phyloP scores from a whole-genome alignment of 257 asterid species.

The Solanum chmielewskii region DNA sequence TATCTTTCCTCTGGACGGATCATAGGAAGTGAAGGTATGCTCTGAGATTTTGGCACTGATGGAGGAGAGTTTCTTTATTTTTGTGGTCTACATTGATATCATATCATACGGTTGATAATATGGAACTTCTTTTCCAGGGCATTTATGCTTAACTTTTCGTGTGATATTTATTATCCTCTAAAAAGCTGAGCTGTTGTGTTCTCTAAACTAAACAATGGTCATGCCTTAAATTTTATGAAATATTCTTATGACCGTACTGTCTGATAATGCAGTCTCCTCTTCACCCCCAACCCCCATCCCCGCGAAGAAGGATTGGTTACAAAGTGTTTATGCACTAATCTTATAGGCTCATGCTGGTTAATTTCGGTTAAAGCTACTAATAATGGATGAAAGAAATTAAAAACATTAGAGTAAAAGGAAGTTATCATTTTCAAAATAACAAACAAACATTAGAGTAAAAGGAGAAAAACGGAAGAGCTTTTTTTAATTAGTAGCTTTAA shows the following conservation, averaged over 20 bases:
- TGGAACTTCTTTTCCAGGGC: not conserved
- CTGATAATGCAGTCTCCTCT: not conserved
- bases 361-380: not conserved
- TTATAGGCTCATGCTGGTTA: not conserved
- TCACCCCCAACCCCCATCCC: not conserved
- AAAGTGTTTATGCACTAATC: not conserved
- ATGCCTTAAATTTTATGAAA: not conserved
- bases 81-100: not conserved
- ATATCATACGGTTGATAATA: not conserved
- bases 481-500: not conserved
- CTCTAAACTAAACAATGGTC: not conserved
- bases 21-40: slow-evolving; percentile 39
- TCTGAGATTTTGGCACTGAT: not conserved
- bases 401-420: not conserved
- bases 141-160: not conserved
- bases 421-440: too few species aligned
- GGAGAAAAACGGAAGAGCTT: not conserved
- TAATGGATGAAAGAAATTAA: not conserved
- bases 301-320: not conserved
- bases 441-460: not conserved
- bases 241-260: not conserved
- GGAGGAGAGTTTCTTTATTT: not conserved
- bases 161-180: not conserved
- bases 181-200: not conserved
- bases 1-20: slow-evolving; percentile 25